Evolutionary conservation across 805 yeast genomes (phyloP).

Genomic region (Hanseniaspora meyeri): DNA sequence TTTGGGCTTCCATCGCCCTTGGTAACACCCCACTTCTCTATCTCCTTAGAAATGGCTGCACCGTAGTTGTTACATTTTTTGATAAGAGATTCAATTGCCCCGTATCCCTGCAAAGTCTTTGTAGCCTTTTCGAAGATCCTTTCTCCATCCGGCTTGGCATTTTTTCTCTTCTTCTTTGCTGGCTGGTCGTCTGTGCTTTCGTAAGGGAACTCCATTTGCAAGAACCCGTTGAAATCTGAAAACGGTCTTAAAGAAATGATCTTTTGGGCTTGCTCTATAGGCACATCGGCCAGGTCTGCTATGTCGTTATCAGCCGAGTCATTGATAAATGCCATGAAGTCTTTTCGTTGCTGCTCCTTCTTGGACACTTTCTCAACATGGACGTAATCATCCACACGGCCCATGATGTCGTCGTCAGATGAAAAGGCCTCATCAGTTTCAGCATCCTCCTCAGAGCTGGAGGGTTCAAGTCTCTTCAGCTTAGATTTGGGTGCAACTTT

Average conservation of each 20-base stretch:
- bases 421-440: conserved; percentile 35
- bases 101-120: conserved; percentile 69
- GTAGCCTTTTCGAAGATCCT: conserved; percentile 59
- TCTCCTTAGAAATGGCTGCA: conserved; percentile 52
- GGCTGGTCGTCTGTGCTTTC: conserved; percentile 22
- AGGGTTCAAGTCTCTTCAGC: conserved; percentile 4
- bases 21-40: conserved; percentile 72
- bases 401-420: conserved; percentile 27
- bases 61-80: conserved; percentile 74
- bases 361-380: conserved; percentile 19
- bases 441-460: conserved; percentile 19
- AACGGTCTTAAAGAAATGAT: conserved; percentile 66
- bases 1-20: conserved; percentile 39
- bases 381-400: conserved; percentile 15
- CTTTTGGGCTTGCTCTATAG: conserved; percentile 50
- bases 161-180: conserved; percentile 21
- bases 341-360: conserved; percentile 41
- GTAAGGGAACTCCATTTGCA: conserved; percentile 41
- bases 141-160: conserved; percentile 55
- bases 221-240: conserved; percentile 43
- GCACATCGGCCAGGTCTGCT: conserved; percentile 64
- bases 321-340: conserved; percentile 66
- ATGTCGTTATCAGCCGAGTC: conserved; percentile 63
- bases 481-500: background rate
- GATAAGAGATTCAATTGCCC: conserved; percentile 88